These are phyloP conservation scores for Hyaloscypha finlandica DNA, from an alignment of 495 filamentous ascomycete species.

Conservation along the genomic window DNA sequence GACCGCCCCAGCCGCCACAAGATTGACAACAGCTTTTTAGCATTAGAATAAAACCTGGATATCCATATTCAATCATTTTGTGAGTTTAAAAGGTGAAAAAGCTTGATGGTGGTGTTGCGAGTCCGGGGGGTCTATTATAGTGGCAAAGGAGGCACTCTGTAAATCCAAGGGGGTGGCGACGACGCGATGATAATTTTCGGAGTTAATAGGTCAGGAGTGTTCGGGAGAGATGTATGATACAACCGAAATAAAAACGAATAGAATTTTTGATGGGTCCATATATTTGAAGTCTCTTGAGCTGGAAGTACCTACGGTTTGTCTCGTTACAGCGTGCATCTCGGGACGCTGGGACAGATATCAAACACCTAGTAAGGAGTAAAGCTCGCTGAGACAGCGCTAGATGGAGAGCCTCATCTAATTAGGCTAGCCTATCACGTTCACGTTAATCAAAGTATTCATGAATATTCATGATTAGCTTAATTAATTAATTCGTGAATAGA, in stretches of 20 bases:
- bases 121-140: constrained; percentile 15
- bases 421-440: too few species aligned
- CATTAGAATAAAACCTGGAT: too few species aligned
- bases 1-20: too few species aligned
- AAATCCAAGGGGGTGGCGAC: constrained; percentile 10
- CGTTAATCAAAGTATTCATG: too few species aligned
- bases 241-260: constrained; percentile 22
- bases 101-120: constrained; percentile 15
- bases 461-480: too few species aligned
- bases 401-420: too few species aligned
- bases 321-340: constrained; percentile 15
- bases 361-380: too few species aligned
- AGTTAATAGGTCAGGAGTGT: constrained; percentile 19
- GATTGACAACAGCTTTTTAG: too few species aligned
- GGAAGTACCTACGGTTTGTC: constrained; percentile 23
- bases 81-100: constrained; percentile 3
- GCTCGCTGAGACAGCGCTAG: too few species aligned
- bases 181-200: constrained; percentile 18
- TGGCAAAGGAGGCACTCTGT: constrained; percentile 13
- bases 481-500: too few species aligned
- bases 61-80: too few species aligned
- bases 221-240: constrained; percentile 19
- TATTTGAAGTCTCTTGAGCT: constrained; percentile 21
- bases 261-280: constrained; percentile 18
- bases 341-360: too few species aligned